Evolutionary conservation across 1,284 basidiomycete species (phyloP).

Genomic region (Puccinia brachypodii): DNA sequence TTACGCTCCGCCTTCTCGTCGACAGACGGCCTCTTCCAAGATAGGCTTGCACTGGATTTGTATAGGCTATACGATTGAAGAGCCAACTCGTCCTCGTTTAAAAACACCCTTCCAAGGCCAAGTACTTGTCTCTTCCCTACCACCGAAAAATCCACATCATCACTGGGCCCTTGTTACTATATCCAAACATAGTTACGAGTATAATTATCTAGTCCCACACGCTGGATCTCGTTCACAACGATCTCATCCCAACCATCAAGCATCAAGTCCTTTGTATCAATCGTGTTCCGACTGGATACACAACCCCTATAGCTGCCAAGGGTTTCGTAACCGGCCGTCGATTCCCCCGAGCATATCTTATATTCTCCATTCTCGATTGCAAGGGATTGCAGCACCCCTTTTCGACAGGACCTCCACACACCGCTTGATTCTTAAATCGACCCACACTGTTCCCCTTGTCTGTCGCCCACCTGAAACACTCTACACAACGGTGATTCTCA

Average conservation of each 20-base stretch:
- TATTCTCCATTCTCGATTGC: neutral
- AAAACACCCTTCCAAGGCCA: neutral
- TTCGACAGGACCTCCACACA: neutral
- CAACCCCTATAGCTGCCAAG: neutral
- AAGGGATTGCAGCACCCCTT: neutral
- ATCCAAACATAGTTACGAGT: conserved; percentile 16
- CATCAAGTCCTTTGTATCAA: neutral
- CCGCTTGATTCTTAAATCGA: neutral
- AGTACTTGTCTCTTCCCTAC: conserved; percentile 1
- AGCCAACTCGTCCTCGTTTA: neutral
- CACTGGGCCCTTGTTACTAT: conserved; percentile 6
- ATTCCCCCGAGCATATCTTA: no score
- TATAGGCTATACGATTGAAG: neutral
- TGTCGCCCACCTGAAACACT: neutral
- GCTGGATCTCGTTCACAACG: neutral
- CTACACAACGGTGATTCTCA: neutral
- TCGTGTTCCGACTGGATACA: neutral
- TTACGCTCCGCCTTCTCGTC: neutral
- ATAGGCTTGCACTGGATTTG: neutral
- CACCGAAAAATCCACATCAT: neutral
- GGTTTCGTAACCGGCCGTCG: no score
- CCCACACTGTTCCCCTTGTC: neutral
- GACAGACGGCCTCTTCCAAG: neutral
- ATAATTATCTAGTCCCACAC: neutral
- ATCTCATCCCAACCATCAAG: neutral